These are phyloP conservation scores for Sporisorium reilianum DNA, from an alignment of 1,284 basidiomycete genomes.

Conservation along the genomic window DNA sequence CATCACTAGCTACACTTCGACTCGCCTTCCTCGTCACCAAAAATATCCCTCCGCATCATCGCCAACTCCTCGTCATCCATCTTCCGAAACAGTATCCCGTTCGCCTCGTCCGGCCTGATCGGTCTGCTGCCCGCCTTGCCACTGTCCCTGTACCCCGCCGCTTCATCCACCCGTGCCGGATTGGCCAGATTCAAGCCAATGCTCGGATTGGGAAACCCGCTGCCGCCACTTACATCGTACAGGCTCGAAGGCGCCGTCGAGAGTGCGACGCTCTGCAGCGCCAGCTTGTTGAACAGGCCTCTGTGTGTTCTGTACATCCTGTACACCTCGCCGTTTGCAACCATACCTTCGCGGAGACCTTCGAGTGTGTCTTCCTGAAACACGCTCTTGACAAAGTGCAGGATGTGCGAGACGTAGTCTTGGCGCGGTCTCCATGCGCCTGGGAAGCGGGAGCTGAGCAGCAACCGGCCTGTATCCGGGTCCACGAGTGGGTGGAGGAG, in stretches of 20 bases:
- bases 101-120: conserved; percentile 25
- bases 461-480: conserved; percentile 40
- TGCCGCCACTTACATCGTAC: conserved; percentile 49
- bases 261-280: conserved; percentile 53
- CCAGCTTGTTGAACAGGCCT: conserved; percentile 53
- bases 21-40: conserved; percentile 24
- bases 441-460: conserved; percentile 34
- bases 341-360: conserved; percentile 29
- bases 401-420: conserved; percentile 45
- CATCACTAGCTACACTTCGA: not conserved
- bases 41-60: conserved; percentile 29
- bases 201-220: conserved; percentile 49
- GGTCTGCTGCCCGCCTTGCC: conserved; percentile 2
- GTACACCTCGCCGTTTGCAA: conserved; percentile 49
- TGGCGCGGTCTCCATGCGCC: conserved; percentile 36
- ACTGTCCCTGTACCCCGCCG: too few species aligned
- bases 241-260: conserved; percentile 46
- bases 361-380: conserved; percentile 44
- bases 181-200: conserved; percentile 23
- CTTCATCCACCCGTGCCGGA: not conserved
- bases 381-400: conserved; percentile 39
- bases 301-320: conserved; percentile 46
- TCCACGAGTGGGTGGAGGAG: conserved; percentile 57
- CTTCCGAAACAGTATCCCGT: conserved; percentile 42
- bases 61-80: conserved; percentile 24